Base-by-base conservation (phyloP, 1,284 basidiomycete genomes). In the Serendipita sp. region DNA sequence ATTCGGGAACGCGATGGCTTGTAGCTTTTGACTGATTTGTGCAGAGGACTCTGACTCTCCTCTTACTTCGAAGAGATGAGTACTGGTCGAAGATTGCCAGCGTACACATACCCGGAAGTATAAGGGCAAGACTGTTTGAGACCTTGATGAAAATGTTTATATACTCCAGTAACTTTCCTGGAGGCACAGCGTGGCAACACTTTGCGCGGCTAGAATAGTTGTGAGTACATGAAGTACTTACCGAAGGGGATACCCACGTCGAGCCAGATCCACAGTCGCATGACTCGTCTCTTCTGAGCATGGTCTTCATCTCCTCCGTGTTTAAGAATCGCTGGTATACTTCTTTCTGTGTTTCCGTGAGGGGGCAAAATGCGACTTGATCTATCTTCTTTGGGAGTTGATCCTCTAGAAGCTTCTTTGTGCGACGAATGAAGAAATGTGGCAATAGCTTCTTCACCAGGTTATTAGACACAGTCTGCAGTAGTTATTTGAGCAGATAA, bases 321-420 rank as follows among this genome's bases (percentile, higher is more conserved):
- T 73, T 72, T 22, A 93, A 73, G 22, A 93, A 78, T 2, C 79
- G 77, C 67, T 82, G 85, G 73, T 94, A 93, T 0, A 83, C 85
- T 10, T 72, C 69, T 22, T 82, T 79, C 71, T 93, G 91, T 42
- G 74, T 78, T 0, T 74, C 64, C 0, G 87, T 87, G 55, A 94
- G 73, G 15, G 90, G 90, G 70, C 91, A 94, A 69, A 93, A 92
- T 3, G 93, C 88, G n/a, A 93, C 85, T 69, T 90, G 78, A 68
- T 94, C 91, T 0, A 78, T 81, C 75, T 94, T 94, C 66, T 77
- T 76, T 0, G 91, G 91, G 12, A 94, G 77, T 83, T 92, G 67
- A 61, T 84, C 72, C 64, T 80, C 81, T 61, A 93, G 92, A 44
- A 93, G 82, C 38, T 84, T 79, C 68, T 93, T 93, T 13, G 88